Conservation (phyloP, 805 yeast species). For the Jamesozyma jinghongensis region DNA sequence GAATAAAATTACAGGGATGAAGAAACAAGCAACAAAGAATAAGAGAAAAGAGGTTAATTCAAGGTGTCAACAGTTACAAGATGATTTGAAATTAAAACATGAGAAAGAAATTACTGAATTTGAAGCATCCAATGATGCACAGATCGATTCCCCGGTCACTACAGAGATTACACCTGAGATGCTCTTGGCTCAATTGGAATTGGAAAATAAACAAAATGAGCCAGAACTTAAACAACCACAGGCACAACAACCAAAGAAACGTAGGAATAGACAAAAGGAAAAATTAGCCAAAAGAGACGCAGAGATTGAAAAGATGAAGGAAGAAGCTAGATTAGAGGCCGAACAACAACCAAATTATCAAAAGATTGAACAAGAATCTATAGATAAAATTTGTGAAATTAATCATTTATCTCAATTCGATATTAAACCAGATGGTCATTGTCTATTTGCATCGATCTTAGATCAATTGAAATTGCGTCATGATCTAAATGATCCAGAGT, state of each 20-base stretch:
- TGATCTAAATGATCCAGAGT: slow-evolving; percentile 14
- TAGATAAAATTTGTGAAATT: slow-evolving; percentile 43
- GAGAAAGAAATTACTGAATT: slow-evolving; percentile 37
- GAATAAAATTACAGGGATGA: slow-evolving; percentile 62
- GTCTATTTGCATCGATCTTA: slow-evolving; percentile 75
- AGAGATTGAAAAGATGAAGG: slow-evolving; percentile 49
- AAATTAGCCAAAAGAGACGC: slow-evolving; percentile 69
- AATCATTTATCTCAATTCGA: slow-evolving; percentile 50
- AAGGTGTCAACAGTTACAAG: slow-evolving; percentile 53
- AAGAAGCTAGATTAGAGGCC: slow-evolving; percentile 68
- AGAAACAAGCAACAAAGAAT: slow-evolving; percentile 75
- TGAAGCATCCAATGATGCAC: slow-evolving; percentile 7
- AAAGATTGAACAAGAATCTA: slow-evolving; percentile 59
- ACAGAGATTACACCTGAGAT: slow-evolving; percentile 59
- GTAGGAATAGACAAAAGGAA: slow-evolving; percentile 77
- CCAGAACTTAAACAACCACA: slow-evolving; percentile 3
- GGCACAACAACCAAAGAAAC: slow-evolving; percentile 28
- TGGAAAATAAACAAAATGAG: slow-evolving; percentile 21
- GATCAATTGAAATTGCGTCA: slow-evolving; percentile 65
- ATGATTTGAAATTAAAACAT: slow-evolving; percentile 46
- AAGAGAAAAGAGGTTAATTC: slow-evolving; percentile 57
- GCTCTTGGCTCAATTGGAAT: slow-evolving; percentile 49
- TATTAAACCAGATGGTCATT: slow-evolving; percentile 87
- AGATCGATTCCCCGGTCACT: not conserved
- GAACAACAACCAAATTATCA: slow-evolving; percentile 54